Evolutionary conservation across 768 basidiomycete genomes (phyloP).

Genomic region (Clavulina sp.): DNA sequence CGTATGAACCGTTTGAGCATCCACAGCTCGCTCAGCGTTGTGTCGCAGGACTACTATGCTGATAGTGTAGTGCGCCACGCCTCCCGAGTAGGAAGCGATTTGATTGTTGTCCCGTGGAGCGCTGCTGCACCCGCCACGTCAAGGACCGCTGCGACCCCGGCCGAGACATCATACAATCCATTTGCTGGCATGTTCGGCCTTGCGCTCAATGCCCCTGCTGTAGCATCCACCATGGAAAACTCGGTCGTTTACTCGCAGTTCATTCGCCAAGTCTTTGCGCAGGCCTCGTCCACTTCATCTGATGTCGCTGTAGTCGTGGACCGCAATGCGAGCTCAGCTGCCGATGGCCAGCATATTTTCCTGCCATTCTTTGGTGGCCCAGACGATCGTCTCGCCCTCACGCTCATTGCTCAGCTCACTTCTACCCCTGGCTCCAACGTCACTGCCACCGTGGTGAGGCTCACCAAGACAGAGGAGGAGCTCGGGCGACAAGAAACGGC

Average conservation of each 20-base stretch:
- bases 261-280: slow-evolving; percentile 64
- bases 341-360: slow-evolving; percentile 40
- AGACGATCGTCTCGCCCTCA: slow-evolving; percentile 75
- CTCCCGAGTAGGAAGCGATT: slow-evolving; percentile 36
- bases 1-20: slow-evolving; percentile 50
- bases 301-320: slow-evolving; percentile 85
- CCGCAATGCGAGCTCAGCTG: slow-evolving; percentile 29
- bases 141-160: slow-evolving; percentile 2
- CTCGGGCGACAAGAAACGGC: too few relatives aligned
- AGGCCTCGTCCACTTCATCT: slow-evolving; percentile 34
- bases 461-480: slow-evolving; percentile 27
- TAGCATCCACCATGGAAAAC: slow-evolving; percentile 23
- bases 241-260: slow-evolving; percentile 62
- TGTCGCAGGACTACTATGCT: slow-evolving; percentile 57
- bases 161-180: slow-evolving; percentile 30
- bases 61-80: slow-evolving; percentile 45
- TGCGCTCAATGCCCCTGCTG: neutral
- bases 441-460: slow-evolving; percentile 54
- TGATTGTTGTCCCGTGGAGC: slow-evolving; percentile 80
- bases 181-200: slow-evolving; percentile 66
- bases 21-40: slow-evolving; percentile 53
- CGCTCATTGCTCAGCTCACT: slow-evolving; percentile 67
- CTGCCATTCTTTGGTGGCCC: slow-evolving; percentile 89
- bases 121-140: neutral
- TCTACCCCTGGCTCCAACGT: slow-evolving; percentile 31